Conservation (phyloP, 2,329 filamentous ascomycete genomes). For the Sarocladium kiliense region DNA sequence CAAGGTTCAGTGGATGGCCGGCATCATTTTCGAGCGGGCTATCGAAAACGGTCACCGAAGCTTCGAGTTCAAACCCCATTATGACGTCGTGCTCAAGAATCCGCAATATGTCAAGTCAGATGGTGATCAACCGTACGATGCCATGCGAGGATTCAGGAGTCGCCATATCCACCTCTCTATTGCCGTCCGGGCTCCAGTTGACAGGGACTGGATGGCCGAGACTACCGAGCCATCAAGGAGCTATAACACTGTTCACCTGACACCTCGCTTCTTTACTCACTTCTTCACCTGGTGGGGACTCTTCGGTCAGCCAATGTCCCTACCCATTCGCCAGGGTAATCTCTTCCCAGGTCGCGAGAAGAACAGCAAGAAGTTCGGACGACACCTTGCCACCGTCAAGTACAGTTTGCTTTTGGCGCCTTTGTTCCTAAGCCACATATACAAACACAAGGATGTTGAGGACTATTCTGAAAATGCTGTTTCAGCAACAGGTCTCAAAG, state of each 20-base stretch:
- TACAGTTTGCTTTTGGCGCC: slow-evolving; percentile 91
- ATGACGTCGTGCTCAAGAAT: slow-evolving; percentile 80
- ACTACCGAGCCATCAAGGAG: slow-evolving; percentile 74
- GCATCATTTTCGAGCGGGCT: slow-evolving; percentile 86
- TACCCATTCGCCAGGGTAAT: slow-evolving; percentile 86
- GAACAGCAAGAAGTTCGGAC: slow-evolving; percentile 96
- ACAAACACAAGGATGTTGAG: slow-evolving; percentile 95
- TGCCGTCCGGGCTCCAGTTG: slow-evolving; percentile 79
- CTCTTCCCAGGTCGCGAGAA: slow-evolving; percentile 92
- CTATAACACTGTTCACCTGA: slow-evolving; percentile 95
- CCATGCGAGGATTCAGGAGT: slow-evolving; percentile 94
- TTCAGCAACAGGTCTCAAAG: slow-evolving; percentile 92
- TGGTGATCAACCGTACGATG: slow-evolving; percentile 65
- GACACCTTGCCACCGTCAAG: slow-evolving; percentile 97
- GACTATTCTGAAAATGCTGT: slow-evolving; percentile 73
- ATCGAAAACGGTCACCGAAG: slow-evolving; percentile 66
- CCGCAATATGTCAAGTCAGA: slow-evolving; percentile 65
- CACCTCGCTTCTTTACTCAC: slow-evolving; percentile 94
- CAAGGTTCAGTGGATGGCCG: slow-evolving; percentile 88
- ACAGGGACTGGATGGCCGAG: slow-evolving; percentile 78
- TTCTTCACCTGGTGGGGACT: slow-evolving; percentile 98
- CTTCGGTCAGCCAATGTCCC: slow-evolving; percentile 89
- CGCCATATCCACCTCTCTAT: slow-evolving; percentile 95
- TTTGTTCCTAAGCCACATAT: slow-evolving; percentile 91
- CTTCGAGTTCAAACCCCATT: slow-evolving; percentile 89